Base-by-base conservation (phyloP, 352 stramenopile species). In the Phytopythium vexans region DNA sequence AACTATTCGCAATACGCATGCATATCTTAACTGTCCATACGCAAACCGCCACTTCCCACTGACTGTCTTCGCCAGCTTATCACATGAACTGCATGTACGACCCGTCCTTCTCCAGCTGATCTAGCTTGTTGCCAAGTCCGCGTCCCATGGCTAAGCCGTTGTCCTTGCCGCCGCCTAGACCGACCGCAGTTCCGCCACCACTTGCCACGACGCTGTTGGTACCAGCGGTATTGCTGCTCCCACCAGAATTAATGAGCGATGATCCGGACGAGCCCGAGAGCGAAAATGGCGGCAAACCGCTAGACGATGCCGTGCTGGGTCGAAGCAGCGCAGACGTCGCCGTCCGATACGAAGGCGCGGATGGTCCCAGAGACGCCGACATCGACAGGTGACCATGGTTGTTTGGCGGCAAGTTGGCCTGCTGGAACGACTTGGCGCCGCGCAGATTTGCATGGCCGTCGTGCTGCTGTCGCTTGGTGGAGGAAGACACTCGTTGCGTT, bases 91-190 rank as follows among this genome's bases (percentile, higher is more conserved):
- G 57, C 51, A 66, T 74, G 48, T 59, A 72, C 50, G 47, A 69
- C 54, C 73, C 84, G 44, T 89, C 76, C 52, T 88, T 84, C 45
- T 91, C 81, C 46, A 91, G 62, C 43, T 88, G 76, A 56, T 91
- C 81, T 6, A 91, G 70, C 49, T 86, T 86, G 66, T 72, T 89
- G 48, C 74, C 77, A 35, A 91, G 77, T 14, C 76, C 65, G 34
- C 77, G 64, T 15, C 47, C 16, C 60, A 65, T 65, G 21, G 38
- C 43, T 36, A 66, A 49, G n/a, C 9, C 49, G 48, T 53, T 54
- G 3, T 57, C 53, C 5, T 50, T 52, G 32, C 40, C 48, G 15
- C 58, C 40, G 5, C 41, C 40, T 1, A 27, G 11, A 6, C 21
- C 37, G 6, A n/a, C 15, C 9, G 34, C 35, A n/a, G 12, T 40